Base-by-base conservation (phyloP, 805 yeast species). In the Diddensiella santjacobensis region DNA sequence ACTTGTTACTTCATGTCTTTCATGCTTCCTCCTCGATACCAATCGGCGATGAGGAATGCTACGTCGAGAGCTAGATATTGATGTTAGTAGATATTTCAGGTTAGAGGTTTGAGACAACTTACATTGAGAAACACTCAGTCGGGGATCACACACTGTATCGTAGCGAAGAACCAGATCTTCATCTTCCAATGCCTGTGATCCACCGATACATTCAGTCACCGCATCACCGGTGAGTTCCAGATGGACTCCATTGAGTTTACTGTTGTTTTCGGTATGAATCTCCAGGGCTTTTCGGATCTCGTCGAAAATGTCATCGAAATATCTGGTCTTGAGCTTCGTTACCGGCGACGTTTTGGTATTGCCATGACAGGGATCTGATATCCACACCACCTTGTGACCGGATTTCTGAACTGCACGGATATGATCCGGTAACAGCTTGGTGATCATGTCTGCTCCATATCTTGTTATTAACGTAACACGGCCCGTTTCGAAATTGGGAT, bases 311-410 rank as follows among this genome's bases (percentile, higher is more conserved):
- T 71, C 75, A 48, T 69, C 72, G 45, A 70, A 67, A 53, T 70
- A 69, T 37, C 74, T 57, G 5, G 74, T 70, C 58, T 70, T 70
- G 41, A 70, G 61, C 39, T 67, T 66, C 17, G 70, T 58, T 30
- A 55, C 61, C 1, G 70, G 68, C 2, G 71, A 64, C 3, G 65
- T 60, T 52, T 70, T 67, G 30, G 74, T 70, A 54, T 70, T 70
- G 3, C 74, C 74, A 40, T 70, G 74, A 59, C 74, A 71, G 1
- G 74, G 74, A 49, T 70, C 74, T 15, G 68, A 67, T 48, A 71
- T 66, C 74, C 74, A 70, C 18, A 71, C 75, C 3, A 67, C 71
- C 48, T 59, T 61, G 58, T 70, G 74, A 4, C 64, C 64, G 1
- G 72, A 60, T 20, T 52, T 44, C 47, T 61, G 54, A 8, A 70